Percentiles rank a stretch among this genome's conserved stretches.
phyloP scores from a whole-genome alignment of 1,284 basidiomycete genomes.

The Austropuccinia psidii region DNA sequence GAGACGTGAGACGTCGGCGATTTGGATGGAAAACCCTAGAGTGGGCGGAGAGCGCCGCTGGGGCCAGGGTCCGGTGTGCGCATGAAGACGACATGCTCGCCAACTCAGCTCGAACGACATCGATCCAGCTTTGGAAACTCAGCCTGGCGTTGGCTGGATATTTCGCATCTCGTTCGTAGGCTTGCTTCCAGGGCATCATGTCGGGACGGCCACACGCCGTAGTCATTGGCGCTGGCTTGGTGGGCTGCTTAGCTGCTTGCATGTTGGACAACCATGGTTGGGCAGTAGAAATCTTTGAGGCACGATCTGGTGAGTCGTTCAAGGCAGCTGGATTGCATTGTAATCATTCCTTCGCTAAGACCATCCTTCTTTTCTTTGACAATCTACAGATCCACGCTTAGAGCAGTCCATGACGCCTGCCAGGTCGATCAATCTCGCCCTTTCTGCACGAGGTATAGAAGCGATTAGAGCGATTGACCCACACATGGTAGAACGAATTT shows the following conservation, averaged over 20 bases:
- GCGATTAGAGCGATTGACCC: slow-evolving; percentile 74
- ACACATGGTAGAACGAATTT: slow-evolving; percentile 63
- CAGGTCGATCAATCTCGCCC: slow-evolving; percentile 91
- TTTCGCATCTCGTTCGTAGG: too few relatives aligned
- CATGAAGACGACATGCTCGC: too few relatives aligned
- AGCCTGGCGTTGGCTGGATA: too few relatives aligned
- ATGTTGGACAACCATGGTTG: slow-evolving; percentile 80
- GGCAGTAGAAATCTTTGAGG: slow-evolving; percentile 81
- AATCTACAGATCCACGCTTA: slow-evolving; percentile 36
- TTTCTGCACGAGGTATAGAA: slow-evolving; percentile 82
- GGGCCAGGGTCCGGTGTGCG: too few relatives aligned
- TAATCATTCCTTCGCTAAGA: neutral
- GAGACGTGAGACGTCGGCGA: too few relatives aligned
- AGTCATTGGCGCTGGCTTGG: slow-evolving; percentile 76
- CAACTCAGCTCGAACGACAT: too few relatives aligned
- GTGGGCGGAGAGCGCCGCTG: too few relatives aligned
- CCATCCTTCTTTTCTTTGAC: slow-evolving; percentile 35
- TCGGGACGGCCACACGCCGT: slow-evolving; percentile 44
- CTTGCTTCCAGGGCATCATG: too few relatives aligned
- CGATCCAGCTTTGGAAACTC: too few relatives aligned
- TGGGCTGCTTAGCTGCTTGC: slow-evolving; percentile 83
- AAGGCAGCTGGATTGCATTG: neutral
- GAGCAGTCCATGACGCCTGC: slow-evolving; percentile 36
- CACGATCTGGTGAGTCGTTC: slow-evolving; percentile 59
- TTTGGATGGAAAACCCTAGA: too few relatives aligned